A percentile compares a stretch with the other conserved stretches of the same genome.
phyloP scores from a whole-genome alignment of 2,329 filamentous ascomycete genomes.

The Pochonia chlamydosporia region DNA sequence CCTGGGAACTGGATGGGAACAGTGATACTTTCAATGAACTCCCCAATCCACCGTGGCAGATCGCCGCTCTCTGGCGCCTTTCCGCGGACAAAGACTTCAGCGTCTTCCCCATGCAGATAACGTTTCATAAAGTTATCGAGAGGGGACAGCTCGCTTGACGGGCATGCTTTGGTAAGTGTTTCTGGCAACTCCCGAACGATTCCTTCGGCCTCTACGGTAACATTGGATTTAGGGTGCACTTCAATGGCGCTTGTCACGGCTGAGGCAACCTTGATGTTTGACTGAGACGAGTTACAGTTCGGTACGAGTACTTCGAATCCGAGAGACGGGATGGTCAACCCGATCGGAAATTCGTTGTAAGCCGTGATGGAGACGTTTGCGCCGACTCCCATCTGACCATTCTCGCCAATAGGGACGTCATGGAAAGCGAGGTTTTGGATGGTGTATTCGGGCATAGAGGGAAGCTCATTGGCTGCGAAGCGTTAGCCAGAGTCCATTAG shows the following conservation, averaged over 20 bases:
- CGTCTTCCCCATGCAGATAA: slow-evolving; percentile 75
- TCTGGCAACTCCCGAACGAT: slow-evolving; percentile 69
- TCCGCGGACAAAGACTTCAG: slow-evolving; percentile 78
- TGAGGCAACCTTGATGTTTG: slow-evolving; percentile 72
- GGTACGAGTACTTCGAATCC: slow-evolving; percentile 81
- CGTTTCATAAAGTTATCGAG: slow-evolving; percentile 74
- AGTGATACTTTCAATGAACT: slow-evolving; percentile 74
- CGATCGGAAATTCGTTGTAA: slow-evolving; percentile 72
- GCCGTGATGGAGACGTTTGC: slow-evolving; percentile 71
- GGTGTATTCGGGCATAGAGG: slow-evolving; percentile 73
- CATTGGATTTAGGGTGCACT: slow-evolving; percentile 61
- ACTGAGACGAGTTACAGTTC: slow-evolving; percentile 66
- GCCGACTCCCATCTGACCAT: slow-evolving; percentile 60
- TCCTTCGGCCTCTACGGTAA: slow-evolving; percentile 65
- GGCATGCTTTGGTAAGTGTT: slow-evolving; percentile 66
- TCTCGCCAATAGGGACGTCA: slow-evolving; percentile 52
- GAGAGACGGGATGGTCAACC: slow-evolving; percentile 70
- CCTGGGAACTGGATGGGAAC: slow-evolving; percentile 82
- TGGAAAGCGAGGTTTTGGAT: slow-evolving; percentile 75
- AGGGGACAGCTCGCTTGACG: slow-evolving; percentile 71
- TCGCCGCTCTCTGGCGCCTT: slow-evolving; percentile 58
- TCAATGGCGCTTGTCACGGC: slow-evolving; percentile 63
- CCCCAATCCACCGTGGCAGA: slow-evolving; percentile 76
- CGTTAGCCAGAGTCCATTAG: slow-evolving; percentile 21
- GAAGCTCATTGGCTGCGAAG: slow-evolving; percentile 60